These are phyloP conservation scores for Talaromyces sp. DNA, from an alignment of 2,329 filamentous ascomycete species.

Conservation along the genomic window DNA sequence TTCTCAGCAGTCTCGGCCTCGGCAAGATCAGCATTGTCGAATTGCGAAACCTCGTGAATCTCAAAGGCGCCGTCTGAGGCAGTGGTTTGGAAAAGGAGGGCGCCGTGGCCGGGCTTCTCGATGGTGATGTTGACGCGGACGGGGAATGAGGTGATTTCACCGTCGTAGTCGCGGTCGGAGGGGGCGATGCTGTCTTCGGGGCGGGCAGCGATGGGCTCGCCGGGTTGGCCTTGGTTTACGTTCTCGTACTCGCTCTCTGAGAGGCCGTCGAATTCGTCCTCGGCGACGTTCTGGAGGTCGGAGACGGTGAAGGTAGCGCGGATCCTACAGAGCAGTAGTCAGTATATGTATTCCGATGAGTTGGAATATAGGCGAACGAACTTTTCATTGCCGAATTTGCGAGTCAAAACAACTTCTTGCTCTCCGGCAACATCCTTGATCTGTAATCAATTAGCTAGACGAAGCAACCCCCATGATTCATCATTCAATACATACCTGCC, in stretches of 20 bases:
- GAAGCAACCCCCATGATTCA: background rate
- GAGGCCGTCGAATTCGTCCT: conserved; percentile 59
- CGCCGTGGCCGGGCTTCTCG: conserved; percentile 82
- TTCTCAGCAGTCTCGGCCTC: conserved; percentile 72
- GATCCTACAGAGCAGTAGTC: conserved; percentile 53
- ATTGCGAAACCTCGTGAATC: conserved; percentile 89
- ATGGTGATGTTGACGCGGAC: conserved; percentile 82
- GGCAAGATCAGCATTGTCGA: conserved; percentile 73
- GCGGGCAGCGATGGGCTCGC: conserved; percentile 51
- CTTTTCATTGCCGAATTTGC: conserved; percentile 85
- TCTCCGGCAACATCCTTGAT: conserved; percentile 75
- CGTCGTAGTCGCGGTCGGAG: conserved; percentile 59
- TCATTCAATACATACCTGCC: conserved; percentile 59
- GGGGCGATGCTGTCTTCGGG: conserved; percentile 58
- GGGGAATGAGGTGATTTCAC: conserved; percentile 64
- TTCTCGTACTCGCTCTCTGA: conserved; percentile 59
- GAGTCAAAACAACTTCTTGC: conserved; percentile 82
- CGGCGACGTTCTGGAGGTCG: conserved; percentile 69
- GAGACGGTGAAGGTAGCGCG: conserved; percentile 80
- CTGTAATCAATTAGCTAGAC: conserved; percentile 30
- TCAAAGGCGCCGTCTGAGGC: conserved; percentile 83
- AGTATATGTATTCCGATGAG: background rate
- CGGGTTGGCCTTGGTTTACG: conserved; percentile 55
- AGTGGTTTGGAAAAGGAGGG: conserved; percentile 80
- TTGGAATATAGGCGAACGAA: conserved; percentile 47